Conservation (phyloP, 1,284 basidiomycete species). For the Grifola frondosa region DNA sequence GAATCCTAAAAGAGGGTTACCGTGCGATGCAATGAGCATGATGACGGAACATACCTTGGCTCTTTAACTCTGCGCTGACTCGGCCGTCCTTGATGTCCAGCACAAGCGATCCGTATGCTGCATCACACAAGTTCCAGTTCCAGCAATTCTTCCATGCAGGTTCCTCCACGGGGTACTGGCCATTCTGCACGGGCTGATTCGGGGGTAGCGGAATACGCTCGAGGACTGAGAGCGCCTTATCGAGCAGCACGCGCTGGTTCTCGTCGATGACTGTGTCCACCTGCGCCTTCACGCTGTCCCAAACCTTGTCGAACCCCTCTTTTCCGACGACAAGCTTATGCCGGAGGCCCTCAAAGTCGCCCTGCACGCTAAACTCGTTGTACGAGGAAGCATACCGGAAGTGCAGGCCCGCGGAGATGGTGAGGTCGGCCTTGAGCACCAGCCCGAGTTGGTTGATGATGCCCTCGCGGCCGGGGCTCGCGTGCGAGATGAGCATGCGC, state of each 20-base stretch:
- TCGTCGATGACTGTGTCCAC: slow-evolving; percentile 93
- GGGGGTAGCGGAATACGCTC: slow-evolving; percentile 75
- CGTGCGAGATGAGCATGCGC: slow-evolving; percentile 90
- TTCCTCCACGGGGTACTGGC: slow-evolving; percentile 64
- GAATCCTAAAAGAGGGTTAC: slow-evolving; percentile 60
- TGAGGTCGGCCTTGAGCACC: slow-evolving; percentile 91
- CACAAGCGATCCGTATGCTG: slow-evolving; percentile 86
- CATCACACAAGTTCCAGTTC: slow-evolving; percentile 98
- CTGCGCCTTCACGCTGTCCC: slow-evolving; percentile 91
- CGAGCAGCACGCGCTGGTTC: slow-evolving; percentile 83
- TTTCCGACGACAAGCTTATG: slow-evolving; percentile 80
- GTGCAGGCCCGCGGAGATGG: slow-evolving; percentile 92
- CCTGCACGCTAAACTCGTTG: slow-evolving; percentile 95
- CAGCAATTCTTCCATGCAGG: slow-evolving; percentile 97
- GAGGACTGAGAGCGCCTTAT: slow-evolving; percentile 87
- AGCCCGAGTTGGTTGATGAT: slow-evolving; percentile 90
- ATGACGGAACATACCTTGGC: slow-evolving; percentile 64
- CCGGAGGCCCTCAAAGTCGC: slow-evolving; percentile 87
- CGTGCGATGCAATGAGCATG: not conserved
- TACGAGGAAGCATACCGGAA: slow-evolving; percentile 96
- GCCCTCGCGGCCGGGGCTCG: slow-evolving; percentile 91
- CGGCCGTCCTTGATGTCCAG: slow-evolving; percentile 90
- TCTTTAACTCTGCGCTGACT: slow-evolving; percentile 88
- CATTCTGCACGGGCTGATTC: slow-evolving; percentile 53
- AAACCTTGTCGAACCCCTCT: slow-evolving; percentile 86